Evolutionary conservation across 257 asterid species (phyloP).

Genomic region (Plantago elongata): DNA sequence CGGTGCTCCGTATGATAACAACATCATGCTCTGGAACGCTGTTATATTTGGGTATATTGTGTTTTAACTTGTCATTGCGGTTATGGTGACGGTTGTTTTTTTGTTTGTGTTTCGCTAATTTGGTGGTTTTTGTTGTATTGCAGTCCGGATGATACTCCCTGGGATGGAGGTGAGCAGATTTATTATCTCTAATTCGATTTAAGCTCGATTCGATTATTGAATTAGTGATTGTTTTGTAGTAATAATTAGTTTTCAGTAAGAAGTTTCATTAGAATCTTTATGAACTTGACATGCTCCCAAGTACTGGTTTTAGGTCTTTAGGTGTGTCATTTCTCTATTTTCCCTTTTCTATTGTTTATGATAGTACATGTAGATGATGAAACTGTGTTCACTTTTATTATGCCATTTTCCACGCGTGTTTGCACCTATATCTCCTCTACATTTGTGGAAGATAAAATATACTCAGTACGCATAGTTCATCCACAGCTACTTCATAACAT

Average conservation of each 20-base stretch:
- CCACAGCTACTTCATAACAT: too few relatives aligned
- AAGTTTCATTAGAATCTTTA: too few relatives aligned
- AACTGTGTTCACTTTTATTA: too few relatives aligned
- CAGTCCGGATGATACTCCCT: slow-evolving; percentile 95
- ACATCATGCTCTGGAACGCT: slow-evolving; percentile 93
- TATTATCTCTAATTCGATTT: neutral
- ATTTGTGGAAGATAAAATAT: too few relatives aligned
- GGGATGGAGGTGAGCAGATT: slow-evolving; percentile 85
- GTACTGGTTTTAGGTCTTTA: too few relatives aligned
- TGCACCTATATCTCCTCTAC: too few relatives aligned
- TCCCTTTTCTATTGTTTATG: too few relatives aligned
- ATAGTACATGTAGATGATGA: too few relatives aligned
- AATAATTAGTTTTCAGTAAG: neutral
- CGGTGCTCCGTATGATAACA: slow-evolving; percentile 89
- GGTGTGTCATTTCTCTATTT: too few relatives aligned
- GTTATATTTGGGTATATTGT: slow-evolving; percentile 74
- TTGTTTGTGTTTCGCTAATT: slow-evolving; percentile 14
- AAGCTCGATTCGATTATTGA: neutral
- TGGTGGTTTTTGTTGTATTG: slow-evolving; percentile 21
- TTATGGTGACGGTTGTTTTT: slow-evolving; percentile 6
- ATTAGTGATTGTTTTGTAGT: neutral
- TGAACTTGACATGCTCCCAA: too few relatives aligned
- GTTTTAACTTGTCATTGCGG: neutral
- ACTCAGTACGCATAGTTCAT: too few relatives aligned
- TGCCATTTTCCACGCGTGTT: too few relatives aligned